A percentile compares a stretch with the other conserved stretches of the same genome.
Conservation (phyloP, 2,329 filamentous ascomycete species). For the Apiospora saccharicola region DNA sequence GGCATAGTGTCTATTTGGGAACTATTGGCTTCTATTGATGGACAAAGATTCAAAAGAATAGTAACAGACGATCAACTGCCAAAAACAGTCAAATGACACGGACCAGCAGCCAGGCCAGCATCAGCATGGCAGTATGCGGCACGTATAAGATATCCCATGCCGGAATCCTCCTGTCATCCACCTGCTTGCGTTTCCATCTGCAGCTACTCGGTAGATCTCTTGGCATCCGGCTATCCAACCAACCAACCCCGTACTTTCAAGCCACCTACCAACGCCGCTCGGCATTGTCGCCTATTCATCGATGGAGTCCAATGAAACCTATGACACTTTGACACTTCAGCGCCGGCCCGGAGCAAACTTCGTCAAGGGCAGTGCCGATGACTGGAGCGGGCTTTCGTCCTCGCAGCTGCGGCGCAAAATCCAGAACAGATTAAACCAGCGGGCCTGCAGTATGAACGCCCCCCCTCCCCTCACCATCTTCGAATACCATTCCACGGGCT, state of each 20-base stretch:
- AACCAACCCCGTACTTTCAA: not conserved
- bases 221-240: not conserved
- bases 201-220: not conserved
- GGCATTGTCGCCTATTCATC: not conserved
- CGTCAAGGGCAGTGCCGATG: not conserved
- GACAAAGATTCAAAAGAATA: not conserved
- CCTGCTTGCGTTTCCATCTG: not conserved
- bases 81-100: not conserved
- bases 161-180: not conserved
- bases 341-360: not conserved
- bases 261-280: not conserved
- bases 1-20: no score
- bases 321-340: not conserved
- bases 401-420: not conserved
- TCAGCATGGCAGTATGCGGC: not conserved
- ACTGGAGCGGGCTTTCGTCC: conserved; percentile 12
- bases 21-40: not conserved
- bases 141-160: not conserved
- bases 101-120: not conserved
- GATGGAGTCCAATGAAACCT: not conserved
- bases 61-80: not conserved
- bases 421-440: not conserved
- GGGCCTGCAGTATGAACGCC: not conserved
- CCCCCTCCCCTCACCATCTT: not conserved
- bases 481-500: no score